Evolutionary conservation across 2,329 filamentous ascomycete genomes (phyloP).

Genomic region (Clarireedia paspali): DNA sequence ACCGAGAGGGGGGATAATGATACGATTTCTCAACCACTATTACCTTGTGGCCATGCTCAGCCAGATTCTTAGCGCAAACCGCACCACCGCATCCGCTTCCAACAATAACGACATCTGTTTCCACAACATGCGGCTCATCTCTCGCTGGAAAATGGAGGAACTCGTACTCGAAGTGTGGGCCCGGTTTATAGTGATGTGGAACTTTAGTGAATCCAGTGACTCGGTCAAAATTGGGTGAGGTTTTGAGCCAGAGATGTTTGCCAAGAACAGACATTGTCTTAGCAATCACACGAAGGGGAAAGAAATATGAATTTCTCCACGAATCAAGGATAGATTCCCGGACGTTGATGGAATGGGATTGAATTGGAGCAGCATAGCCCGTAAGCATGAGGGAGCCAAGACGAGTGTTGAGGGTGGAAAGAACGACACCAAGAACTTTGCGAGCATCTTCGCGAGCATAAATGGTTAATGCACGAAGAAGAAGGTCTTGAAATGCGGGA

Average conservation of each 20-base stretch:
- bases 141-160: conserved; percentile 25
- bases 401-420: conserved; percentile 43
- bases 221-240: conserved; percentile 45
- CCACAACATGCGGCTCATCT: conserved; percentile 47
- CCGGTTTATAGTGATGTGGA: conserved; percentile 35
- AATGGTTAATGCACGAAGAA: conserved; percentile 36
- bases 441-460: conserved; percentile 23
- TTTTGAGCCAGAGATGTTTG: conserved; percentile 37
- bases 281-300: conserved; percentile 45
- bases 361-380: conserved; percentile 55
- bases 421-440: conserved; percentile 20
- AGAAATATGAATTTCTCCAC: conserved; percentile 54
- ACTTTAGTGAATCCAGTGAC: conserved; percentile 51
- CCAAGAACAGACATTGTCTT: conserved; percentile 48
- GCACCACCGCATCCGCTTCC: conserved; percentile 82
- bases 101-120: conserved; percentile 77
- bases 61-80: conserved; percentile 72
- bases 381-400: conserved; percentile 58
- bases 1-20: conserved; percentile 62
- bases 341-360: conserved; percentile 50
- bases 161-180: conserved; percentile 29
- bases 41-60: conserved; percentile 67
- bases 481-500: conserved; percentile 43
- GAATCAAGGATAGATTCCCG: conserved; percentile 54
- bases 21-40: conserved; percentile 79